Evolutionary conservation across 768 basidiomycete genomes (phyloP).

Genomic region (Auriculariales sp.): DNA sequence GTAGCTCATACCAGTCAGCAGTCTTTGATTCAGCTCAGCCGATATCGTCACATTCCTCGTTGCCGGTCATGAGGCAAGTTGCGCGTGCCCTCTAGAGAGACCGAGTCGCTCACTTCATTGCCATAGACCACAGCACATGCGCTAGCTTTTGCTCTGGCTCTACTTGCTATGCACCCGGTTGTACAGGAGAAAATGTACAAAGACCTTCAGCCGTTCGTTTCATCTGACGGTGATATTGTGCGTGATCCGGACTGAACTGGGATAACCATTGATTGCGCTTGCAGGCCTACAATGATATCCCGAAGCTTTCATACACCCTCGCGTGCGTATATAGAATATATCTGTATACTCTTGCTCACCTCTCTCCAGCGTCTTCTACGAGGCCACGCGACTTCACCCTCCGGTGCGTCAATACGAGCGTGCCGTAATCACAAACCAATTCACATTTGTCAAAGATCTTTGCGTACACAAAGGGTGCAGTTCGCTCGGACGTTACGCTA

Average conservation of each 20-base stretch:
- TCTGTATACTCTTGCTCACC: no score
- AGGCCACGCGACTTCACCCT: constrained; percentile 33
- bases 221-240: no score
- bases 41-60: constrained; percentile 26
- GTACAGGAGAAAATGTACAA: constrained; percentile 31
- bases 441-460: constrained; percentile 7
- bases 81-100: neutral
- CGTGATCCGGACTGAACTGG: no score
- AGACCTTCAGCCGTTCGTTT: no score
- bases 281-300: no score
- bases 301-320: no score
- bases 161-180: constrained; percentile 36
- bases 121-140: constrained; percentile 35
- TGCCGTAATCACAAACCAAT: neutral
- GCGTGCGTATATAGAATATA: no score
- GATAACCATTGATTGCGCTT: no score
- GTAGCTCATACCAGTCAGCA: neutral
- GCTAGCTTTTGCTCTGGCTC: constrained; percentile 24
- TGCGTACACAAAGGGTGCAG: constrained; percentile 14
- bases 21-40: neutral
- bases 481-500: constrained; percentile 13
- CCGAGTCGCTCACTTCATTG: neutral
- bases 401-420: constrained; percentile 18
- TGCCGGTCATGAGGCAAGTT: constrained; percentile 31
- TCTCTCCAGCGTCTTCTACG: constrained; percentile 28